Percentiles rank a stretch among this genome's conserved stretches.
phyloP scores from a whole-genome alignment of 1,284 basidiomycete genomes.

The Cryptococcus maquisensis region DNA sequence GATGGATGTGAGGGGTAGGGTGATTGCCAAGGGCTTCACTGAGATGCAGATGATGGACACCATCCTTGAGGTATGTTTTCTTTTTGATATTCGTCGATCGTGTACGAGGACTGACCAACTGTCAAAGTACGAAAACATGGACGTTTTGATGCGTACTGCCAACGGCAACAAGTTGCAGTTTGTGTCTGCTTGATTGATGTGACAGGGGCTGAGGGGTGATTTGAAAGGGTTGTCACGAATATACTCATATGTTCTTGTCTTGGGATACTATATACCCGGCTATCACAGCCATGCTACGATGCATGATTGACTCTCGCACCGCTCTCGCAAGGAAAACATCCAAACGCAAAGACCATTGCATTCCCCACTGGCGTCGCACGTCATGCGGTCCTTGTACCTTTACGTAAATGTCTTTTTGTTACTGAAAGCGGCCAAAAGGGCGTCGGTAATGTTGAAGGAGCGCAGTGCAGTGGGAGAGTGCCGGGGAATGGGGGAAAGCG shows the following conservation, averaged over 20 bases:
- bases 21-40: slow-evolving; percentile 80
- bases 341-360: too few relatives aligned
- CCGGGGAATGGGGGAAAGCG: too few relatives aligned
- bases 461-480: too few relatives aligned
- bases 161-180: slow-evolving; percentile 66
- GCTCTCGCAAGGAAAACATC: too few relatives aligned
- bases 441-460: too few relatives aligned
- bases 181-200: slow-evolving; percentile 26
- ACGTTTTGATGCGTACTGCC: slow-evolving; percentile 69
- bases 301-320: not conserved
- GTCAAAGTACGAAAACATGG: slow-evolving; percentile 72
- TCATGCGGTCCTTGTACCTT: not conserved
- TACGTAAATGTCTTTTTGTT: too few relatives aligned
- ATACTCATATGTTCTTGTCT: not conserved
- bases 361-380: too few relatives aligned
- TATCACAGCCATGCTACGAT: too few relatives aligned
- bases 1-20: slow-evolving; percentile 76
- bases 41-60: slow-evolving; percentile 84
- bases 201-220: not conserved
- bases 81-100: not conserved
- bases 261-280: too few relatives aligned
- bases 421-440: too few relatives aligned
- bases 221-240: not conserved
- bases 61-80: slow-evolving; percentile 62
- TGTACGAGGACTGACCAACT: not conserved